These are phyloP conservation scores for Trichosanthes truncata DNA, from an alignment of 306 rosid species.

Conservation along the genomic window DNA sequence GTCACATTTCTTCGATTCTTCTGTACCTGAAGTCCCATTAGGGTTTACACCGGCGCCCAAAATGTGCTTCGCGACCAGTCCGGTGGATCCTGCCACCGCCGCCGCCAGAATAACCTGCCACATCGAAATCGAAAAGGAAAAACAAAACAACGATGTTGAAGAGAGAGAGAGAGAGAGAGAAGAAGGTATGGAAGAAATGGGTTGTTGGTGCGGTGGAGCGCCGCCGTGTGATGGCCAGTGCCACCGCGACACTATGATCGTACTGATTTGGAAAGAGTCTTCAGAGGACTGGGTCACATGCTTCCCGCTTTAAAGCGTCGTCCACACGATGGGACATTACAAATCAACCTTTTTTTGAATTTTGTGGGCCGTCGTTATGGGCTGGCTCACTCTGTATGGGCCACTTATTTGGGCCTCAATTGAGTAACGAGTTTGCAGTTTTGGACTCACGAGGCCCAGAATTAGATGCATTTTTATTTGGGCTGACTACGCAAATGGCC, in stretches of 20 bases:
- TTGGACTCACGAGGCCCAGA: not conserved
- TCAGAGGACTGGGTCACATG: conserved; percentile 17
- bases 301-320: conserved; percentile 33
- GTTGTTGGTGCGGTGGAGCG: not conserved
- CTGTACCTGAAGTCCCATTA: not conserved
- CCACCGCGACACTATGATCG: not conserved
- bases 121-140: conserved; percentile 21
- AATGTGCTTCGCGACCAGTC: conserved; percentile 41
- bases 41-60: conserved; percentile 5
- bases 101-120: conserved; percentile 54
- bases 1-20: not conserved
- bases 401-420: not conserved
- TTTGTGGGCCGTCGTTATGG: not conserved
- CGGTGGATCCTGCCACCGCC: conserved; percentile 64
- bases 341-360: conserved; percentile 4
- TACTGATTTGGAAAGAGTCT: not conserved
- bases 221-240: not conserved
- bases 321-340: not conserved
- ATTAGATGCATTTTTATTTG: no score
- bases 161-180: not conserved
- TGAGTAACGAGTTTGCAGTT: not conserved
- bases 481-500: no score
- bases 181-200: not conserved
- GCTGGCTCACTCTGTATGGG: not conserved
- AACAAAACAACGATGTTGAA: not conserved